Percentiles rank a stretch among this genome's conserved stretches.
phyloP scores from a whole-genome alignment of 768 basidiomycete species.

The Termitomyces sp. region DNA sequence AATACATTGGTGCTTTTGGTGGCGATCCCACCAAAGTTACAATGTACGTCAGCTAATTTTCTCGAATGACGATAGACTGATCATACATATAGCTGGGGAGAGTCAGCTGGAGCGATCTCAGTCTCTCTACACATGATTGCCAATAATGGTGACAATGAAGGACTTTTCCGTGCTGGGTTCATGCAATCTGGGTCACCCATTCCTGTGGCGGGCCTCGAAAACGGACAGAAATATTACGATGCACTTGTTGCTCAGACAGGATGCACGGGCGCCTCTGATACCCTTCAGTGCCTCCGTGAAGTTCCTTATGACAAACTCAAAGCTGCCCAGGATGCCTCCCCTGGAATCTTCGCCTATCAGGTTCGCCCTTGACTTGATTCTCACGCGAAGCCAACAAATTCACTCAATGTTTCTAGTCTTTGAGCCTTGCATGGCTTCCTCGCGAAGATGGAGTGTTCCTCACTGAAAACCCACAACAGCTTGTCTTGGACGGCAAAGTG shows the following conservation, averaged over 20 bases:
- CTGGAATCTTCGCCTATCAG: constrained; percentile 41
- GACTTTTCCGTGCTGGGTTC: constrained; percentile 47
- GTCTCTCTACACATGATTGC: constrained; percentile 47
- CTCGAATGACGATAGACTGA: neutral
- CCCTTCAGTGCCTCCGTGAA: constrained; percentile 39
- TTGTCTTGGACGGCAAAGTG: constrained; percentile 40
- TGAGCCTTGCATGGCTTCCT: constrained; percentile 44
- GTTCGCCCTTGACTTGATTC: constrained; percentile 17
- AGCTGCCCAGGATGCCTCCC: constrained; percentile 39
- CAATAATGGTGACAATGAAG: constrained; percentile 40
- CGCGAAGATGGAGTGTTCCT: constrained; percentile 49
- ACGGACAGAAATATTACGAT: constrained; percentile 46
- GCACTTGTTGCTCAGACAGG: constrained; percentile 36
- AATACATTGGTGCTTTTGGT: constrained; percentile 57
- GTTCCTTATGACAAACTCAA: constrained; percentile 35
- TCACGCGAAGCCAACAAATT: neutral
- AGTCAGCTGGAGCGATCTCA: constrained; percentile 56
- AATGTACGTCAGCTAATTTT: constrained; percentile 27
- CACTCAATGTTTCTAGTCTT: constrained; percentile 24
- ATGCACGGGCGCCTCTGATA: constrained; percentile 36
- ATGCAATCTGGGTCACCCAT: constrained; percentile 50
- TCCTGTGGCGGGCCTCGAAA: constrained; percentile 39
- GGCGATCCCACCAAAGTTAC: constrained; percentile 55
- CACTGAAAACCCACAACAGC: constrained; percentile 35
- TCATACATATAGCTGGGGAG: constrained; percentile 39